phyloP scores from a whole-genome alignment of 1,139 yeast genomes.

The Yamadazyma mexicana region DNA sequence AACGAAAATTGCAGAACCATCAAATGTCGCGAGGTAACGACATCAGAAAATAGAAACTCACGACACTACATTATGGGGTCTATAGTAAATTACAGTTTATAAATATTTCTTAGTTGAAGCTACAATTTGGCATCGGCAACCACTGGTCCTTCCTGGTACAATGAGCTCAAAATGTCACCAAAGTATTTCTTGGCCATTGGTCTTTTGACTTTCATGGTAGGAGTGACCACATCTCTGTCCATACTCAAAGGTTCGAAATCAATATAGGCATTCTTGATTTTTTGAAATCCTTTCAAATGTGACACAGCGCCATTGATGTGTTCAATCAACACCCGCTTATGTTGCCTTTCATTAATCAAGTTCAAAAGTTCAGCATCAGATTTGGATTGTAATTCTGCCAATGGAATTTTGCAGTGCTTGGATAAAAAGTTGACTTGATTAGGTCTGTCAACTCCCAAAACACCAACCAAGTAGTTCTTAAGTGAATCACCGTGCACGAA shows the following conservation, averaged over 20 bases:
- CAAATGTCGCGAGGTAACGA: background rate
- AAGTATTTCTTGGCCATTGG: constrained; percentile 56
- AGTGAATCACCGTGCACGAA: constrained; percentile 63
- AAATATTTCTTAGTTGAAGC: background rate
- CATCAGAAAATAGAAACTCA: background rate
- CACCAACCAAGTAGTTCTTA: constrained; percentile 59
- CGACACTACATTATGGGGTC: background rate
- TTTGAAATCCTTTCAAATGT: constrained; percentile 56
- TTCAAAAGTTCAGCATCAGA: constrained; percentile 24
- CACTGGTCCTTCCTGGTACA: constrained; percentile 61
- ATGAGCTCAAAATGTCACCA: constrained; percentile 41
- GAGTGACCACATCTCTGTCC: constrained; percentile 67
- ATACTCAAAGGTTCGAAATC: constrained; percentile 67
- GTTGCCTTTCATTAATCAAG: constrained; percentile 27
- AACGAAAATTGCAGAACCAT: background rate
- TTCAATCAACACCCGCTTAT: constrained; percentile 27
- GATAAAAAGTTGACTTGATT: constrained; percentile 18
- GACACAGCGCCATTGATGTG: constrained; percentile 27
- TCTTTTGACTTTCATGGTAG: constrained; percentile 74
- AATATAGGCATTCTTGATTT: constrained; percentile 58
- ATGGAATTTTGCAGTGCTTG: constrained; percentile 18
- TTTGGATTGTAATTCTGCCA: constrained; percentile 13
- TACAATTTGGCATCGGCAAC: constrained; percentile 20
- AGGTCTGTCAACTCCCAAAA: constrained; percentile 53
- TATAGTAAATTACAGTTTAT: background rate